phyloP scores from a whole-genome alignment of 495 filamentous ascomycete genomes.

The Amphirosellinia nigrospora region DNA sequence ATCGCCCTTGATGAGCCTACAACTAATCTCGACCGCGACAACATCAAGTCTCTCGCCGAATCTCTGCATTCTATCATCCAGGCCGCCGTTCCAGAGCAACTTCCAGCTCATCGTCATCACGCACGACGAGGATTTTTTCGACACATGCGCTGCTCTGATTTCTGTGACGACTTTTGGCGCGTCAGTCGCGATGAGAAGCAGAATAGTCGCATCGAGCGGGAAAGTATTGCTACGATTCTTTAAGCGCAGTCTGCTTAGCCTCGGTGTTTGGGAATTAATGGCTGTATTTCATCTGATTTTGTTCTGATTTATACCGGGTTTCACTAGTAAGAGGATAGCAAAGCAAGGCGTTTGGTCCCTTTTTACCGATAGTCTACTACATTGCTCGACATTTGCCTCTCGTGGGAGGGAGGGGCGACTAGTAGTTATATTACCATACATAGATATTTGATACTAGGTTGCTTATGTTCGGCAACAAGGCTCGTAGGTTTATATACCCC shows the following conservation, averaged over 20 bases:
- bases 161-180: conserved; percentile 88
- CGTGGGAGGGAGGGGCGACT: not conserved
- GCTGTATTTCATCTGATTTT: conserved; percentile 1
- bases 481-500: not conserved
- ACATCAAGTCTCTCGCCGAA: conserved; percentile 85
- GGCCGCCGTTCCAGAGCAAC: conserved; percentile 83
- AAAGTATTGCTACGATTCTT: conserved; percentile 65
- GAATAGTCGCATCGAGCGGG: conserved; percentile 82
- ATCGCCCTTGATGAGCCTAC: conserved; percentile 98
- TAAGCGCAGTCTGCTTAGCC: conserved; percentile 27
- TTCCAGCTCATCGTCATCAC: conserved; percentile 99
- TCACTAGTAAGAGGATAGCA: not conserved
- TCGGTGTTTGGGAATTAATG: not conserved
- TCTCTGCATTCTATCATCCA: conserved; percentile 89
- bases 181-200: conserved; percentile 83
- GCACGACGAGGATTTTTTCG: conserved; percentile 97
- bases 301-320: not conserved
- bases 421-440: not conserved
- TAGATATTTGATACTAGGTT: not conserved
- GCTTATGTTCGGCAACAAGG: not conserved
- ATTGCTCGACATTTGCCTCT: not conserved
- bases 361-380: not conserved
- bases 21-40: conserved; percentile 94
- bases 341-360: conserved; percentile 10
- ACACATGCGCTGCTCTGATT: conserved; percentile 93